Evolutionary conservation across 1,139 yeast genomes (phyloP).

Genomic region (Casaregolazyma lundiana): DNA sequence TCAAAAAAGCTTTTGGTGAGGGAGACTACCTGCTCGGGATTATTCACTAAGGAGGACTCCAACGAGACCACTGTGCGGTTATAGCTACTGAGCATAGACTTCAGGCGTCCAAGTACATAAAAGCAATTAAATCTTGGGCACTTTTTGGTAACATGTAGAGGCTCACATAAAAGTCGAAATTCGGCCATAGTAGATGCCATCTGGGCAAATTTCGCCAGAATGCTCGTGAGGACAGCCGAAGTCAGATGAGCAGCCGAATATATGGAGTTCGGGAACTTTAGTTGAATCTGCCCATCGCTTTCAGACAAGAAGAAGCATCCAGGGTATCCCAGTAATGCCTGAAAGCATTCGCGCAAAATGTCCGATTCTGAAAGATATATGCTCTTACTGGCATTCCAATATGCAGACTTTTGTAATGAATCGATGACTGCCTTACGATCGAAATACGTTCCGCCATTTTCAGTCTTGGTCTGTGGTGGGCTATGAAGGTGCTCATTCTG

Average conservation of each 20-base stretch:
- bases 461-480: too few relatives aligned
- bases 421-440: background rate
- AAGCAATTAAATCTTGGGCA: conserved; percentile 17
- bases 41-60: conserved; percentile 14
- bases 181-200: conserved; percentile 16
- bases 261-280: background rate
- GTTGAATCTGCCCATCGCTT: background rate
- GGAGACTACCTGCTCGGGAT: conserved; percentile 11
- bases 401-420: conserved; percentile 2
- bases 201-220: conserved; percentile 15
- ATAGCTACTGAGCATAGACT: conserved; percentile 11
- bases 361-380: conserved; percentile 16
- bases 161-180: conserved; percentile 18
- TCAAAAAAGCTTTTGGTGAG: conserved; percentile 10
- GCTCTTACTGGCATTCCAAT: conserved; percentile 4
- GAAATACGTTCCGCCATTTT: too few relatives aligned
- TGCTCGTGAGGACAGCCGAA: conserved; percentile 10
- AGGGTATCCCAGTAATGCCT: conserved; percentile 19
- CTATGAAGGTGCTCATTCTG: too few relatives aligned
- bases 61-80: conserved; percentile 12
- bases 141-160: conserved; percentile 10
- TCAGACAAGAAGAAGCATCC: conserved; percentile 10
- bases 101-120: conserved; percentile 18
- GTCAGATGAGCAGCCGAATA: conserved; percentile 14
- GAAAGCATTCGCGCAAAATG: conserved; percentile 18